These are phyloP conservation scores for Spinacia oleracea DNA, from an alignment of 179 eudicot species.

Conservation along the genomic window DNA sequence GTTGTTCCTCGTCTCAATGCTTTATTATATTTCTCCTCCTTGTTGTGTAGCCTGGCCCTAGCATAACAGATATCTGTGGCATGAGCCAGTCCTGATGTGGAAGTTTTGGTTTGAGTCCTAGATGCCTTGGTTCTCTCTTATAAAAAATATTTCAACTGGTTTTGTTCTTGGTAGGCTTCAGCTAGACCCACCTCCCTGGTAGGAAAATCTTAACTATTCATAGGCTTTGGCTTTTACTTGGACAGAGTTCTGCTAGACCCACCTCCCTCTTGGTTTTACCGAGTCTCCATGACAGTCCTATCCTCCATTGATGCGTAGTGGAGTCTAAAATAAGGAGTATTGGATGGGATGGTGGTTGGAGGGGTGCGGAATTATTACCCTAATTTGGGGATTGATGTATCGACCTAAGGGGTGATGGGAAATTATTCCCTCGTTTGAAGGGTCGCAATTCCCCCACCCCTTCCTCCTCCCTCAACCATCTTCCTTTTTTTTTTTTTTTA, in stretches of 20 bases:
- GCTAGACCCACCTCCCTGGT: no score
- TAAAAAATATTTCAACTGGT: not conserved
- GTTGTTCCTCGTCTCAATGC: conserved; percentile 35
- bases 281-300: not conserved
- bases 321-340: not conserved
- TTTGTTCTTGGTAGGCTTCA: no score
- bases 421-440: no score
- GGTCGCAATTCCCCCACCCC: not conserved
- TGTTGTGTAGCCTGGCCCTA: not conserved
- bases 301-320: not conserved
- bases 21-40: not conserved
- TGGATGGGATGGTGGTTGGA: not conserved
- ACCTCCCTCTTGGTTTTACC: not conserved
- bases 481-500: not conserved
- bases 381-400: not conserved
- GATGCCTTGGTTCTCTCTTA: not conserved
- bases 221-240: not conserved
- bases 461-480: not conserved
- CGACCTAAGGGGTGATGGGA: no score
- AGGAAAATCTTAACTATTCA: not conserved
- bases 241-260: not conserved
- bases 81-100: not conserved
- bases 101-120: not conserved
- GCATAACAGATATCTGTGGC: not conserved
- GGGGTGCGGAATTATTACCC: not conserved